Base-by-base conservation (phyloP, 164 flowering plant species). In the Liquidambar formosana region DNA sequence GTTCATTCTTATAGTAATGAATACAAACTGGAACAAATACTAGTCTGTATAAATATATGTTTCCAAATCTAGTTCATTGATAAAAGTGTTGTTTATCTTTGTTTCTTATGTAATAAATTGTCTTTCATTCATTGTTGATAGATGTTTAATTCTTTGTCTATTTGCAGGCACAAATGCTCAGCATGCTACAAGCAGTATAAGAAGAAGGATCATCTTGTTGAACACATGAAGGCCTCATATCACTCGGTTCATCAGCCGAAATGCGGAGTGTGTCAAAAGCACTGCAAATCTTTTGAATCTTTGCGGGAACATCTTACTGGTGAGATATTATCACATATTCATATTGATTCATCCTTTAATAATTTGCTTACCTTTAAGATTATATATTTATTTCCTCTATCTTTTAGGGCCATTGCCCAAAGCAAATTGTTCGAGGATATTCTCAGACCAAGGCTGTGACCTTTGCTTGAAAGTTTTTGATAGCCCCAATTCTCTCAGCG, bases 111-210 rank as follows among this genome's bases (percentile, higher is more conserved):
- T 27, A 21, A 60, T 18, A 48, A 11, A 33, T 33, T 33, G 41
- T 33, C 41, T 33, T 33, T 2, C 4, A 2, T 33, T 33, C 4
- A 33, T 33, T 33, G 4, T 33, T 33, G 41, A 33, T 33, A 33
- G 41, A 33, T 33, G 41, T 33, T 63, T 72, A 33, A 75, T 68
- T 27, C 66, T 48, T 18, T 41, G 33, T 15, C 18, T 73, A 22
- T 65, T 70, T 45, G 16, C 81, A 91, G 94, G 87, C 85, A 86
- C 76, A 84, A 76, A 72, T 91, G 94, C 69, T 66, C 83, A 27
- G 97, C 93, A 12, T 91, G 94, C 79, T 88, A 69, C 75, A 89
- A 85, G 79, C 90, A 85, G 67, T 91, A 83, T 61, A 91, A 89
- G 75, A 86, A 78, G 68, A 89, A 84, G 78, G 89, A 85, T 70